These are phyloP conservation scores for Trichoderma koningiopsis DNA, from an alignment of 2,329 filamentous ascomycete species.

Conservation along the genomic window DNA sequence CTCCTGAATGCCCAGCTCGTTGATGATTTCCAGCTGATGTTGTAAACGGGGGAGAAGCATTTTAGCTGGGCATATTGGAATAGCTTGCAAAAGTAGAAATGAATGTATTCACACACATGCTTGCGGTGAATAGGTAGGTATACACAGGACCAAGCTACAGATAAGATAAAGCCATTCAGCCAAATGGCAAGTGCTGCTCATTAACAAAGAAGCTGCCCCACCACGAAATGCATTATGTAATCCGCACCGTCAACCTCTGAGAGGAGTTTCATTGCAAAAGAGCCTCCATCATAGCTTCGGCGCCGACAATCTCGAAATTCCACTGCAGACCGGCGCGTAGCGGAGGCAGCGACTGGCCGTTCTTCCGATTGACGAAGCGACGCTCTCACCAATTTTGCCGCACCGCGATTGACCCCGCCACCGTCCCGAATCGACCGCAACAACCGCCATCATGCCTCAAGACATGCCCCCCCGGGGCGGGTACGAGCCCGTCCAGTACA, in stretches of 20 bases:
- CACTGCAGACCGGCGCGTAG: constrained; percentile 17
- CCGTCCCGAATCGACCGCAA: constrained; percentile 26
- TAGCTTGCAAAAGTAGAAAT: background rate
- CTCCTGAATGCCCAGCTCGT: background rate
- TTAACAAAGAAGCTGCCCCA: constrained; percentile 1
- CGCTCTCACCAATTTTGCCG: background rate
- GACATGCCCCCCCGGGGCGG: constrained; percentile 95
- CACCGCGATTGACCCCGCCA: constrained; percentile 20
- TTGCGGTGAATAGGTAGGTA: background rate
- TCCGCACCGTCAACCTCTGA: constrained; percentile 12
- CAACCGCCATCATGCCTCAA: constrained; percentile 75
- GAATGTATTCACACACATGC: background rate
- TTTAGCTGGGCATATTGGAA: background rate
- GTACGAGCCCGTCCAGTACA: constrained; percentile 97
- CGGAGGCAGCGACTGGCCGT: constrained; percentile 9
- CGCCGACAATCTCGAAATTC: constrained; percentile 7
- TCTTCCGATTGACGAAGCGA: constrained; percentile 10
- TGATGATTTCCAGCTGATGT: background rate
- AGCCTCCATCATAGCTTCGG: constrained; percentile 16
- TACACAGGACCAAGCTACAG: background rate
- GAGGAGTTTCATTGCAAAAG: constrained; percentile 23
- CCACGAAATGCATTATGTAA: constrained; percentile 20
- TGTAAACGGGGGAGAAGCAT: background rate
- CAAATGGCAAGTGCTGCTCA: background rate
- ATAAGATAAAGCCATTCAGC: constrained; percentile 1